Evolutionary conservation across 2,329 filamentous ascomycete genomes (phyloP), one percentile per base, ranked within the genome.

Genomic region (Xylariaceae sp.): DNA sequence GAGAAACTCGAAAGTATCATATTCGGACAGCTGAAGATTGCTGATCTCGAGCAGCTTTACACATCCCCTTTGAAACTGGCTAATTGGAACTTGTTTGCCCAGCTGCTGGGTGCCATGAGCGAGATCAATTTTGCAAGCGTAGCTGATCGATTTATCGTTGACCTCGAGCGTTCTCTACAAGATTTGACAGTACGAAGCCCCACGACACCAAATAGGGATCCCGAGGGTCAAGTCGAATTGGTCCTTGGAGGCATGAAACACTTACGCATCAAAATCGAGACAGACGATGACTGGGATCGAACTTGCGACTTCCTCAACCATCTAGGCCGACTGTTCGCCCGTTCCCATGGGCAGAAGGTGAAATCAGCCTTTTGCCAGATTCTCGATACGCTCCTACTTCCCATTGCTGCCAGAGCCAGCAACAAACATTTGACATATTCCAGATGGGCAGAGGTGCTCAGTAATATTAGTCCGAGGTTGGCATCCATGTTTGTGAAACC

Each of bases 311-410:
- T 95, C 53, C 80, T 98, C 68, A 79, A 85, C 37, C 79, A 83
- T 0, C 68, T 98, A 22, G 89, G 87, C 6, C 85, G 81, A 38
- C 76, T 95, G 15, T 97, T 96, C 62, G 78, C 82, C 41, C 84
- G 81, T 53, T 87, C 88, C 4, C 91, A 96, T 56, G 93, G 93
- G 1, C 87, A 88, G 51, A 83, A 82, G 46, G 83, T 97, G 57
- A 98, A 98, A 64, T 86, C 91, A 53, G 88, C 90, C 0, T 98
- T 96, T 59, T 97, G 93, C 60, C 87, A 95, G 56, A 83, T 95
- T 17, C 78, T 98, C 39, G 88, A 95, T 55, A 85, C 87, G 52
- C 73, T 98, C 19, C 68, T 98, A 18, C 76, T 96, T 12, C 89
- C 90, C 1, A 83, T 98, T 38, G 91, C 91, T 12, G 87, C 87